Base-by-base conservation (phyloP, 805 yeast species). In the Candida insectorum region DNA sequence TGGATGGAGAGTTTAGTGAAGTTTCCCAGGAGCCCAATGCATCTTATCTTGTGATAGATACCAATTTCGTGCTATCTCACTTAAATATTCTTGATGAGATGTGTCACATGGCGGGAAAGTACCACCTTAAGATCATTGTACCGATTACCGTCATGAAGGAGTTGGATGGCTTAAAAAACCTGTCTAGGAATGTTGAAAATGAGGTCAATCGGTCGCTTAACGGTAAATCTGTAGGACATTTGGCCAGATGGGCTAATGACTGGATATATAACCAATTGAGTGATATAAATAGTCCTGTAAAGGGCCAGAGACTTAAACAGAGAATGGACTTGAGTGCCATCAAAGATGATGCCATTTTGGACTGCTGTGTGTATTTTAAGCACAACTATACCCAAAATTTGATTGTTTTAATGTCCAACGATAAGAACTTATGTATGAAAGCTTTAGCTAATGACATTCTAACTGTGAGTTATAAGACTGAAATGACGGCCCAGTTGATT, bases 281-380 rank as follows among this genome's bases (percentile, higher is more conserved):
- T 3, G 63, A 67, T 5, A 50, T 54, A 4, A 63, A 69, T 19
- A 58, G 71, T 0, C 65, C 71, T 0, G 73, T 88, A 0, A 58
- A 71, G 29, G 94, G 85, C 0, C 96, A 89, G 53, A 75, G 69
- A 42, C 26, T 71, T 12, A 54, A 62, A 18, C 85, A 88, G 51
- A 56, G 62, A 16, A 28, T 81, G 1, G 77, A 79, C 36, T 49
- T 52, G 6, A 33, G 48, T 2, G 53, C 77, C 1, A 33, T 33
- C 0, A 80, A 84, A 37, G 97, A 89, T 56, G 95, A 88, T 48
- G 72, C 95, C 0, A 88, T 89, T 40, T 58, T 88, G 26, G 96
- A 89, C 54, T 87, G 96, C 52, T 83, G 94, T 46, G 48, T 82
- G 16, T 87, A 72, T 50, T 78, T 81, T 37, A 67, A 72, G 39